phyloP scores from a whole-genome alignment of 2,329 filamentous ascomycete genomes.

The Colletotrichum sp. region DNA sequence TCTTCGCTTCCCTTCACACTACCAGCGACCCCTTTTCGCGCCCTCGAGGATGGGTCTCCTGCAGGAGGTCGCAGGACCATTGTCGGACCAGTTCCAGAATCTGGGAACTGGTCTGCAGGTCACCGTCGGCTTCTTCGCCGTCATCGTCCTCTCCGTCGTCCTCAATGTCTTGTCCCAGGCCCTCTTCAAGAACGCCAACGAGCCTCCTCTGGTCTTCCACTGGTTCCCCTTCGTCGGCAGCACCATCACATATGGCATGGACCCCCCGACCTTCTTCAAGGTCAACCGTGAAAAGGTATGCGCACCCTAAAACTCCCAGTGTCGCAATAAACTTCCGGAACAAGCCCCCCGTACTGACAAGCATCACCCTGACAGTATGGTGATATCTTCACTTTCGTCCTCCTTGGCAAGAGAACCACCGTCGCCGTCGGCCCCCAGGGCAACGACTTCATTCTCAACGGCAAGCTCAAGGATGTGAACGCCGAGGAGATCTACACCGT shows the following conservation, averaged over 20 bases:
- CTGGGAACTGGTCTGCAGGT: conserved; percentile 55
- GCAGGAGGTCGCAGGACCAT: conserved; percentile 55
- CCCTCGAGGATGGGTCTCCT: conserved; percentile 57
- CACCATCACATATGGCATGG: conserved; percentile 93
- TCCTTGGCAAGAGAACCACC: conserved; percentile 88
- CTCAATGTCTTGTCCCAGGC: conserved; percentile 83
- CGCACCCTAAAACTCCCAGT: conserved; percentile 3
- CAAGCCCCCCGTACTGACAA: background rate
- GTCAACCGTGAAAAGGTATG: conserved; percentile 76
- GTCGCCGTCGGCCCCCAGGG: conserved; percentile 82
- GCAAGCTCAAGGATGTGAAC: conserved; percentile 87
- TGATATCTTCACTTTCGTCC: conserved; percentile 87
- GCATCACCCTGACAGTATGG: conserved; percentile 65
- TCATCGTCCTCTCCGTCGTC: conserved; percentile 64
- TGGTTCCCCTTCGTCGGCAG: conserved; percentile 86
- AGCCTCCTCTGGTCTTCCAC: conserved; percentile 82
- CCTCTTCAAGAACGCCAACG: conserved; percentile 80
- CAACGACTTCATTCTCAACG: conserved; percentile 92
- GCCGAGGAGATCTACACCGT: conserved; percentile 90
- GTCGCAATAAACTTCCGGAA: background rate
- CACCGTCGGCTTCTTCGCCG: conserved; percentile 43
- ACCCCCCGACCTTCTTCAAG: conserved; percentile 87
- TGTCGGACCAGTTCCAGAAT: conserved; percentile 54
- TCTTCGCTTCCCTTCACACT: background rate
- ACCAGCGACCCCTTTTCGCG: conserved; percentile 2